Base-by-base conservation (phyloP, 2,329 filamentous ascomycete species). In the Aaosphaeria arxii region DNA sequence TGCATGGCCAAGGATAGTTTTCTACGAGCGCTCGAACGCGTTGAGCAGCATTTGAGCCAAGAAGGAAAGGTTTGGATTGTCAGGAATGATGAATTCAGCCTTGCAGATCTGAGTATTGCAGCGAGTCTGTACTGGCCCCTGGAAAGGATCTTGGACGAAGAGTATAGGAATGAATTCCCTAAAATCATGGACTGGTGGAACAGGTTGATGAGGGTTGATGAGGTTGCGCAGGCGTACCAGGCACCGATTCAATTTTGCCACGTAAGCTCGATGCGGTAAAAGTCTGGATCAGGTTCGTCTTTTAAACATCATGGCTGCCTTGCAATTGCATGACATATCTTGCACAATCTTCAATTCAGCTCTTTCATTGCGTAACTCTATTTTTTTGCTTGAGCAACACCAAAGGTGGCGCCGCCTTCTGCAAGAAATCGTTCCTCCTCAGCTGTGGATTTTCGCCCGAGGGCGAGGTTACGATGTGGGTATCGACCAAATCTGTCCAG, bases 401-500 rank as follows among this genome's bases (percentile, higher is more conserved):
- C 74, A 65, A 75, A 76, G 2, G 69, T 74, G 11, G 67, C 65
- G 1, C 71, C 73, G 1, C 70, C 71, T 3, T 69, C 71, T 43
- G 73, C 70, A 39, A 85, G 54, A 64, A 76, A 84, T 52, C 70
- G 68, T 44, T 50, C 60, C 65, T 84, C 82, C 51, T 79, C 79
- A 1, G 54, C 52, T 5, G 77, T 83, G 40, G 62, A 69, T 50
- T 73, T 62, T 52, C 82, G 66, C 0, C 77, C 79, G 44, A 85
- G 45, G 0, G 69, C 69, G 46, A 64, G 59, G 56, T 85, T 85
- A 5, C 82, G 69, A 63, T 84, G 78, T 6, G 82, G 82, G 66
- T 83, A 85, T 45, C 82, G 65, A 1, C 81, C 81, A 59, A 84
- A 85, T 48, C 50, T 69, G 47, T 73, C 64, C 35, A 85, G 63